Percentiles rank a stretch among this genome's conserved stretches.
phyloP scores from a whole-genome alignment of 75 land plant genomes.

The Pinus albicaulis region DNA sequence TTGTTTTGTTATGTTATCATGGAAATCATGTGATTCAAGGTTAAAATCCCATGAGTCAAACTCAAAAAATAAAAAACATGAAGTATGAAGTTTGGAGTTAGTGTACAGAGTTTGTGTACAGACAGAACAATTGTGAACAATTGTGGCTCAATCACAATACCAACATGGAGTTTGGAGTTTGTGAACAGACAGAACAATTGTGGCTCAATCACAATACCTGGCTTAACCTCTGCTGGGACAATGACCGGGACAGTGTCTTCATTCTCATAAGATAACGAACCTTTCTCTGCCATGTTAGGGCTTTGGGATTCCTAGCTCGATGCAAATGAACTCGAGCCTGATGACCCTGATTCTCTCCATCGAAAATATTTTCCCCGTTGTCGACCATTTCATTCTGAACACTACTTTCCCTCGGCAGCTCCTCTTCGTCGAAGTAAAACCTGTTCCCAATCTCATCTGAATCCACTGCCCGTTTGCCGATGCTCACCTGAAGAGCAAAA shows the following conservation, averaged over 20 bases:
- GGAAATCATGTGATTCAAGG: too few species aligned
- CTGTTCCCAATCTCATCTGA: neutral
- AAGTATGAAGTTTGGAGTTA: too few species aligned
- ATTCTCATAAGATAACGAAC: constrained; percentile 40
- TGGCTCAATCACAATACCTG: neutral
- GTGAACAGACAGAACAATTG: too few species aligned
- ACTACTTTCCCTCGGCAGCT: constrained; percentile 7
- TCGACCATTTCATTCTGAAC: neutral
- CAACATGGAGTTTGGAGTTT: too few species aligned
- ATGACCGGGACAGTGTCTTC: constrained; percentile 34
- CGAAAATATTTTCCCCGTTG: constrained; percentile 2
- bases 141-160: too few species aligned
- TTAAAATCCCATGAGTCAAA: too few species aligned
- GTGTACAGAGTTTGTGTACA: too few species aligned
- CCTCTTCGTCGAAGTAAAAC: constrained; percentile 4
- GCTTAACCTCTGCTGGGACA: neutral
- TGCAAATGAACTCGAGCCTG: neutral
- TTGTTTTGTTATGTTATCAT: too few species aligned
- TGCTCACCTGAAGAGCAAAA: constrained; percentile 31
- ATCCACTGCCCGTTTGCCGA: neutral
- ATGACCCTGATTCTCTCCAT: constrained; percentile 14
- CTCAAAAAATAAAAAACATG: too few species aligned
- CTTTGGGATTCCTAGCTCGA: constrained; percentile 12
- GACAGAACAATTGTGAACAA: too few species aligned
- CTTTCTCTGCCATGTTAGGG: constrained; percentile 34